Base-by-base conservation (phyloP, 768 basidiomycete species). In the Naganishia onofrii region DNA sequence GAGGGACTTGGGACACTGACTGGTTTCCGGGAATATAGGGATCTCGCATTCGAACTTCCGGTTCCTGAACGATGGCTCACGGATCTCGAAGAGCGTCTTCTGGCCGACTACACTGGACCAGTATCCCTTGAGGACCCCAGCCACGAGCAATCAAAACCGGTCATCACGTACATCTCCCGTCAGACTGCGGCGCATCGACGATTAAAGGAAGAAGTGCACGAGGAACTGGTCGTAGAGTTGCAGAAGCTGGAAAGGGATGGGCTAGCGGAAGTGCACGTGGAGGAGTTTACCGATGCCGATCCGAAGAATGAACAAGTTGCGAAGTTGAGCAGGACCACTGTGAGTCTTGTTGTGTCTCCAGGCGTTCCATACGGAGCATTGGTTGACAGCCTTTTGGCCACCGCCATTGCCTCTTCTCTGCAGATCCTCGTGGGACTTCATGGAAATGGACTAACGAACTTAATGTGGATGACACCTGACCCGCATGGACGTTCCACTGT, bases 91-190 rank as follows among this genome's bases (percentile, higher is more conserved):
- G 71, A 73, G n/a, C 68, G 75, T 0, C 55, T 77, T 2, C 57
- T 77, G 9, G 72, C 9, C 3, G 67, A 64, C 34, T 76, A 77
- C 60, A 64, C 53, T 6, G 76, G 76, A 8, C 69, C 73, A 2
- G 55, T 73, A 15, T 48, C 66, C 12, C 65, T 73, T 12, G 63
- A 36, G 15, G 60, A 63, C 15, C 55, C 56, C 29, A 48, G 36
- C 32, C 34, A 44, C 15, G 26, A 8, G 3, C 26, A 19, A 3
- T 54, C 38, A 31, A 52, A 55, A 31, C 74, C 73, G 2, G 73
- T 74, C 23, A 66, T 77, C 53, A 74, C 75, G 51, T 77, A 77
- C 34, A 66, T 77, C 29, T 64, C 72, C 15, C 63, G 77, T 69
- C 76, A 77, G 44, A 71, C 57, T 9, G 48, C 67, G 3, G 70